A percentile compares a stretch with the other conserved stretches of the same genome.
phyloP scores from a whole-genome alignment of 2,329 filamentous ascomycete species.

The Rugonectria rugulosa region DNA sequence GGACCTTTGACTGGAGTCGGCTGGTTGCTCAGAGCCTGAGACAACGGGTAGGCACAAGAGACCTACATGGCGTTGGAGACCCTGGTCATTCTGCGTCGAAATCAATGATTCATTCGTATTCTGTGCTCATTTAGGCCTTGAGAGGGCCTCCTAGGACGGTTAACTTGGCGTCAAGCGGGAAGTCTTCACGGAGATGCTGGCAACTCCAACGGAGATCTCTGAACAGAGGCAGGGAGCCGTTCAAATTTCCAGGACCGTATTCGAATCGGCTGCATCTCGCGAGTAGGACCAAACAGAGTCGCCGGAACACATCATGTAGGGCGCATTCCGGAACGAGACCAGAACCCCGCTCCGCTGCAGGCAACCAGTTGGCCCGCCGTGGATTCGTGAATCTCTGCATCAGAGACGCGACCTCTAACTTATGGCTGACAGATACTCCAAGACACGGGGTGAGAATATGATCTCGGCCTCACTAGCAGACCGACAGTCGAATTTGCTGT shows the following conservation, averaged over 20 bases:
- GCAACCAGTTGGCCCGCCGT: constrained; percentile 20
- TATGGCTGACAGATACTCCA: constrained; percentile 15
- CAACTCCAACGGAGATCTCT: constrained; percentile 26
- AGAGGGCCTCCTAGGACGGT: constrained; percentile 27
- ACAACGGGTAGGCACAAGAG: constrained; percentile 50
- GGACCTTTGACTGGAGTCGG: constrained; percentile 39
- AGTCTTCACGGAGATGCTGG: constrained; percentile 19
- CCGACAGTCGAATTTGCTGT: constrained; percentile 23
- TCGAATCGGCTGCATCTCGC: constrained; percentile 33
- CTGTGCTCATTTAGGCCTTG: constrained; percentile 21
- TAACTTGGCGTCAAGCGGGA: constrained; percentile 21
- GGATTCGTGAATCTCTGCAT: constrained; percentile 22
- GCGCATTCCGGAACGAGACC: constrained; percentile 30
- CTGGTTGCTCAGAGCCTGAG: constrained; percentile 53
- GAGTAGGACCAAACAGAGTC: constrained; percentile 40
- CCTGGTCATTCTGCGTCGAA: constrained; percentile 36
- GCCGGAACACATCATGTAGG: constrained; percentile 21
- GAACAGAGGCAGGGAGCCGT: constrained; percentile 43
- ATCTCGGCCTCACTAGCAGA: constrained; percentile 14
- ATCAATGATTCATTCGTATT: constrained; percentile 22
- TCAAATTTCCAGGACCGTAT: constrained; percentile 35
- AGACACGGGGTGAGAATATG: constrained; percentile 9
- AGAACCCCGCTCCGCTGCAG: constrained; percentile 29
- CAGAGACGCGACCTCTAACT: constrained; percentile 22
- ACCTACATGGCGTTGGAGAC: constrained; percentile 45